Base-by-base conservation (phyloP, 495 filamentous ascomycete species). In the Penicillium parvum region DNA sequence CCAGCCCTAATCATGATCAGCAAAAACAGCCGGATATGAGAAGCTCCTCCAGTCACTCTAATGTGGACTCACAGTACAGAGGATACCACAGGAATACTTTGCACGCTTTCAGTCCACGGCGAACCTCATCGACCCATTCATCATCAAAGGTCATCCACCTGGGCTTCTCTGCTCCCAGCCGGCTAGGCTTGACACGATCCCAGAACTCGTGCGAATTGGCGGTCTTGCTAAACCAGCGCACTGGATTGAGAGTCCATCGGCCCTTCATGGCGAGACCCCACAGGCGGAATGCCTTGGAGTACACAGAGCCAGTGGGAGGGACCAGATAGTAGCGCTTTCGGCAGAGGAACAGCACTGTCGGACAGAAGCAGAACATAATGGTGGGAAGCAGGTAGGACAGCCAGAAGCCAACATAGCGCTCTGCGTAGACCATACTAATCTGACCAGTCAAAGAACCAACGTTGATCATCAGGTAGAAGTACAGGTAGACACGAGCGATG, bases 91-190 rank as follows among this genome's bases (percentile, higher is more conserved):
- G 69, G 61, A 76, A 76, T 39, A 88, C 84, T 12, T 66, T 71
- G 69, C 85, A 88, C 25, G 84, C 85, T 35, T 74, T 68, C 20
- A 86, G 71, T 25, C 84, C 83, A 59, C 85, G 75, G 23, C 70
- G 66, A 4, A 90, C 77, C 55, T 87, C 81, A 44, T 85, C 81
- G 6, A 86, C 83, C 81, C 82, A 87, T 25, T 72, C 74, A 47
- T 90, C 85, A 43, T 87, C 81, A 41, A 87, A 88, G 11, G 72
- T 77, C 81, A 85, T 85, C 83, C 82, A 85, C 9, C 12, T 60
- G 51, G 46, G 69, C 44, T 40, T 66, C 50, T 32, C 64, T 0
- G 47, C 23, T 1, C 65, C 68, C 23, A 78, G 56, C 7, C 72
- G 66, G 42, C 69, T 77, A n/a, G 85, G 85, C 69, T 86, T 86